Percentiles rank a stretch among this genome's conserved stretches.
Evolutionary conservation across 257 asterid genomes (phyloP).

Genomic region (Rubia yunnanensis): DNA sequence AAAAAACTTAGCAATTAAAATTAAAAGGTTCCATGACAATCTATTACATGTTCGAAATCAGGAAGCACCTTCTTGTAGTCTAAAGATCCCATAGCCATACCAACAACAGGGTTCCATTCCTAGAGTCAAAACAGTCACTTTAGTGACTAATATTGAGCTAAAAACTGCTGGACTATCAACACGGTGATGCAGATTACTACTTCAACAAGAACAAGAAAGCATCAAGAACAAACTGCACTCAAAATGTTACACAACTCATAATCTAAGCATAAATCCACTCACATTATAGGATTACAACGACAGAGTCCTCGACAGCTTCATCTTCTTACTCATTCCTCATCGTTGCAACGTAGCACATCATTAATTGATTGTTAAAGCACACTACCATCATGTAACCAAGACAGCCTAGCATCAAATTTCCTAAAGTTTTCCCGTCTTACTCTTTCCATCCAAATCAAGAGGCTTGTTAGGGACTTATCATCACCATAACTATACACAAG

Average conservation of each 20-base stretch:
- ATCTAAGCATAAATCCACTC: too few relatives aligned
- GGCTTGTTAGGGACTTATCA: background rate
- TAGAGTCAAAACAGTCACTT: too few relatives aligned
- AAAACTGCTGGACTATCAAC: background rate
- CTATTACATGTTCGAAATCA: too few relatives aligned
- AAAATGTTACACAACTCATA: too few relatives aligned
- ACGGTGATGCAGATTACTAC: background rate
- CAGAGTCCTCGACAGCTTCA: background rate
- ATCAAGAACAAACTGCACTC: background rate
- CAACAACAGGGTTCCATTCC: too few relatives aligned
- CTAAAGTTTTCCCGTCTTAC: background rate
- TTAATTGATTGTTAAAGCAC: background rate
- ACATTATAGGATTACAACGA: background rate
- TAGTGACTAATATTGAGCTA: too few relatives aligned
- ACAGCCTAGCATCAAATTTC: background rate
- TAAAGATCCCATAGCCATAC: too few relatives aligned
- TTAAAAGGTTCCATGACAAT: too few relatives aligned
- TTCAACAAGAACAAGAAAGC: background rate
- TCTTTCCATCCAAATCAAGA: background rate
- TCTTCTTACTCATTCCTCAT: background rate
- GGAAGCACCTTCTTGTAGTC: too few relatives aligned
- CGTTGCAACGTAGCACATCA: background rate
- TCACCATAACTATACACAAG: background rate
- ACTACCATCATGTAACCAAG: background rate
- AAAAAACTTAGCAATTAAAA: too few relatives aligned